A percentile compares a stretch with the other conserved stretches of the same genome.
These are phyloP conservation scores for Pichia insulana DNA, from an alignment of 805 yeast species.

Conservation along the genomic window DNA sequence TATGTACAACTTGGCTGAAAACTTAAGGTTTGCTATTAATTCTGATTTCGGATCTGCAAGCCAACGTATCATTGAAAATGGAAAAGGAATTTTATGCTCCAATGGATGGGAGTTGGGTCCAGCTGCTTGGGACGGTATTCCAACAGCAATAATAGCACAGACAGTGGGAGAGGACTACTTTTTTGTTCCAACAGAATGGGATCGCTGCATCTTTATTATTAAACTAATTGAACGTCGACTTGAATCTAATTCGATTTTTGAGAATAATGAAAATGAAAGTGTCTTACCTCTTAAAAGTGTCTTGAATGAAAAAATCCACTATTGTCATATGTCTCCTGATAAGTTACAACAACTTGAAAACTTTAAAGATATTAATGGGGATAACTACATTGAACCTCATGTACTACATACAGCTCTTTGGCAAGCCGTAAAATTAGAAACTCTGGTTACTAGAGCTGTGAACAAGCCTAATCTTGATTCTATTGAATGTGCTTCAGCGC, in stretches of 20 bases:
- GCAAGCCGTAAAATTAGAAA: slow-evolving; percentile 37
- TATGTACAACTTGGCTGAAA: slow-evolving; percentile 30
- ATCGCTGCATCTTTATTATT: slow-evolving; percentile 40
- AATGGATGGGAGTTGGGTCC: slow-evolving; percentile 43
- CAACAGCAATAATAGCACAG: slow-evolving; percentile 32
- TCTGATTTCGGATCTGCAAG: slow-evolving; percentile 40
- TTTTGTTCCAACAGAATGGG: slow-evolving; percentile 49
- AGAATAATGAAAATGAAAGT: slow-evolving; percentile 11
- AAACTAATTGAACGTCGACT: slow-evolving; percentile 32
- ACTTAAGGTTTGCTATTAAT: slow-evolving; percentile 34
- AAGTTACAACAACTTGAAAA: slow-evolving; percentile 37
- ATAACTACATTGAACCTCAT: slow-evolving; percentile 30
- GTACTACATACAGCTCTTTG: slow-evolving; percentile 41
- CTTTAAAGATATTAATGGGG: slow-evolving; percentile 29
- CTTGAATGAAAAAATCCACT: slow-evolving; percentile 35
- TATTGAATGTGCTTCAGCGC: slow-evolving; percentile 18
- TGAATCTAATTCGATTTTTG: background rate
- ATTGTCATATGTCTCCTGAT: slow-evolving; percentile 41
- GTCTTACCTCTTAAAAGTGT: slow-evolving; percentile 24
- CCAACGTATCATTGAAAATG: slow-evolving; percentile 36
- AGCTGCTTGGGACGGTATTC: slow-evolving; percentile 40
- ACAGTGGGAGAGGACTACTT: slow-evolving; percentile 43
- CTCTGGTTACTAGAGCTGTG: slow-evolving; percentile 28
- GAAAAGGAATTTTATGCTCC: slow-evolving; percentile 36
- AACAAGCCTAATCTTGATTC: slow-evolving; percentile 24